phyloP scores from a whole-genome alignment of 2,329 filamentous ascomycete genomes.

The Aspergillus proliferans region DNA sequence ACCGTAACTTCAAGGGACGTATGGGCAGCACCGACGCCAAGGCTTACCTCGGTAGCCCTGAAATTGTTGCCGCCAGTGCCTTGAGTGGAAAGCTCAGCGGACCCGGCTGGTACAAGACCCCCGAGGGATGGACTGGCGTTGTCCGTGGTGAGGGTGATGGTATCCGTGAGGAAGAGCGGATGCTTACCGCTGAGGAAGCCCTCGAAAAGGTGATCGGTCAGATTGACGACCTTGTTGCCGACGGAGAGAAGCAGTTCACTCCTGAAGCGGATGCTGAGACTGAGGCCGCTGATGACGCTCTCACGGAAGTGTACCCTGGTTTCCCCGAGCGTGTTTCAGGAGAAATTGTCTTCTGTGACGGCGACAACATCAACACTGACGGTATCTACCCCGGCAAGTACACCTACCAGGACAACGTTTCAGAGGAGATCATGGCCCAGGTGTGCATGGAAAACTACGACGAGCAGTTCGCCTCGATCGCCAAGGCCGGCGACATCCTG shows the following conservation, averaged over 20 bases:
- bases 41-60: slow-evolving; percentile 81
- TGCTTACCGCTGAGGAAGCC: slow-evolving; percentile 61
- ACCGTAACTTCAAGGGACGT: slow-evolving; percentile 86
- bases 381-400: slow-evolving; percentile 87
- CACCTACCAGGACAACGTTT: slow-evolving; percentile 83
- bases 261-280: slow-evolving; percentile 12
- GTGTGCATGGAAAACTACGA: slow-evolving; percentile 97
- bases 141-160: slow-evolving; percentile 67
- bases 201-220: slow-evolving; percentile 66
- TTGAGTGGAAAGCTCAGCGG: slow-evolving; percentile 53
- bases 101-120: slow-evolving; percentile 70
- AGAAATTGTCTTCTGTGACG: slow-evolving; percentile 82
- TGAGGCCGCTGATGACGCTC: slow-evolving; percentile 13
- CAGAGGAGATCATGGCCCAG: slow-evolving; percentile 71
- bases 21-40: slow-evolving; percentile 77
- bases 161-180: slow-evolving; percentile 56
- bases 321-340: slow-evolving; percentile 79
- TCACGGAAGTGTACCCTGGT: slow-evolving; percentile 70
- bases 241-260: slow-evolving; percentile 8
- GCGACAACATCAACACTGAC: slow-evolving; percentile 85
- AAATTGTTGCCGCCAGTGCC: slow-evolving; percentile 87
- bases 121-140: slow-evolving; percentile 56
- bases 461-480: slow-evolving; percentile 56
- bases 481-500: slow-evolving; percentile 68
- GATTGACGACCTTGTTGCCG: slow-evolving; percentile 47